Evolutionary conservation across 805 yeast genomes (phyloP), one percentile per base, ranked within the genome.

Genomic region (Metschnikowia kofuensis): DNA sequence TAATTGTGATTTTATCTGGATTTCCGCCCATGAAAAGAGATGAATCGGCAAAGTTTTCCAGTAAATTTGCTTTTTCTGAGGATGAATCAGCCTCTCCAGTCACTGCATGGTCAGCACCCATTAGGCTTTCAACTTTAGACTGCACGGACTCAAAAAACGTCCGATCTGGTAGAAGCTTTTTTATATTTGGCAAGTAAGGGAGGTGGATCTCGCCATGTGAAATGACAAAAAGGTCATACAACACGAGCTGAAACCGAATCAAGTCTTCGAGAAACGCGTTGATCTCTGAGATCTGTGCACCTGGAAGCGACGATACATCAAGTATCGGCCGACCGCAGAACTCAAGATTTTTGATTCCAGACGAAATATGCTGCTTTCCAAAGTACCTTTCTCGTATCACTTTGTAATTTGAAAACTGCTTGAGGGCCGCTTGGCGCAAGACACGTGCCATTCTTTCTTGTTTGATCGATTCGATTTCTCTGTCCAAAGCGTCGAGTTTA

Each of bases 271-370:
- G 54, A 35, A 59, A 62, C 15, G 57, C 58, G 49, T 62, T 63
- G 37, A 63, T 48, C 4, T 50, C 38, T 2, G 42, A 36, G 31
- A 62, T 55, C 42, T 62, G 67, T 47, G 60, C 55, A n/a, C 54
- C 34, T 4, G 67, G 56, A 45, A 72, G 67, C 21, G 62, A 57
- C 10, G 58, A 48, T 3, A 70, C 47, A 15, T 50, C 56, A 8
- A 70, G 53, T 2, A 70, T 57, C 0, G 69, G 70, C 45, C 64
- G 69, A 40, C 57, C 45, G 51, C 50, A 63, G 41, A 68, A 60
- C n/a, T 30, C 32, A 36, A 11, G 16, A 48, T 40, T 15, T 48
- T 31, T 8, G 32, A 2, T 3, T 15, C 36, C n/a, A 4, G 54
- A 26, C 41, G 31, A 28, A n/a, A 13, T 2, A 9, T 29, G 35